A percentile compares a stretch with the other conserved stretches of the same genome.
Evolutionary conservation across 2,329 filamentous ascomycete species (phyloP).

Genomic region (Fusarium algeriense): DNA sequence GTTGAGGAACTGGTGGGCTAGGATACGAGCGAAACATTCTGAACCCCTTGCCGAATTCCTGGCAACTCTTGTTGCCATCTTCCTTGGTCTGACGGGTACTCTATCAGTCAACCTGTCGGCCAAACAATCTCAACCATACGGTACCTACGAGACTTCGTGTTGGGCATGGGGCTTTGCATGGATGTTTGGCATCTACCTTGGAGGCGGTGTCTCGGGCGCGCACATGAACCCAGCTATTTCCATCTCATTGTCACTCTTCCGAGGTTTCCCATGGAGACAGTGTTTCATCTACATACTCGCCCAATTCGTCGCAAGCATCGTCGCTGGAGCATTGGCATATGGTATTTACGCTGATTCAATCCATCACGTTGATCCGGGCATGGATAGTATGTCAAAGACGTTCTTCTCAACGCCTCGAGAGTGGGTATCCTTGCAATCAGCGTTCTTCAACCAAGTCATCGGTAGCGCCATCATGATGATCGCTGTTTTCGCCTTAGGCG

Average conservation of each 20-base stretch:
- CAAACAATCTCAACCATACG: conserved; percentile 25
- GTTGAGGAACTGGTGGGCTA: conserved; percentile 43
- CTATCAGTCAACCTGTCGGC: conserved; percentile 34
- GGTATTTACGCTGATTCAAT: conserved; percentile 29
- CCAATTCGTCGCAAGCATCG: conserved; percentile 17
- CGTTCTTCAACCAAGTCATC: conserved; percentile 53
- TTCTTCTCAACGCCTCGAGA: conserved; percentile 51
- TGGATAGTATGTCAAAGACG: conserved; percentile 47
- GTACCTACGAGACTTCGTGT: conserved; percentile 41
- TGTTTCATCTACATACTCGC: conserved; percentile 37
- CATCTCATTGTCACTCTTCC: conserved; percentile 51
- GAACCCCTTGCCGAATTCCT: conserved; percentile 43
- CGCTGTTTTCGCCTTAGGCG: conserved; percentile 53
- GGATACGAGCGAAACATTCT: conserved; percentile 35
- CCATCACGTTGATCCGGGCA: conserved; percentile 47
- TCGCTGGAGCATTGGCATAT: conserved; percentile 19
- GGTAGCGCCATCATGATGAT: conserved; percentile 53
- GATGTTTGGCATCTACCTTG: conserved; percentile 45
- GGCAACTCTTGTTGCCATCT: conserved; percentile 33
- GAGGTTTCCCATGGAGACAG: conserved; percentile 53
- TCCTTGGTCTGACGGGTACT: conserved; percentile 35
- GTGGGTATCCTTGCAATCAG: conserved; percentile 43
- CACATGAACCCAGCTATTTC: conserved; percentile 55
- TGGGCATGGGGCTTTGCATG: conserved; percentile 45
- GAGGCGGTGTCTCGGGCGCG: conserved; percentile 47